Percentiles rank a stretch among this genome's conserved stretches.
Evolutionary conservation across 23 red algal genomes (phyloP).

Genomic region (Gracilariopsis chorda): DNA sequence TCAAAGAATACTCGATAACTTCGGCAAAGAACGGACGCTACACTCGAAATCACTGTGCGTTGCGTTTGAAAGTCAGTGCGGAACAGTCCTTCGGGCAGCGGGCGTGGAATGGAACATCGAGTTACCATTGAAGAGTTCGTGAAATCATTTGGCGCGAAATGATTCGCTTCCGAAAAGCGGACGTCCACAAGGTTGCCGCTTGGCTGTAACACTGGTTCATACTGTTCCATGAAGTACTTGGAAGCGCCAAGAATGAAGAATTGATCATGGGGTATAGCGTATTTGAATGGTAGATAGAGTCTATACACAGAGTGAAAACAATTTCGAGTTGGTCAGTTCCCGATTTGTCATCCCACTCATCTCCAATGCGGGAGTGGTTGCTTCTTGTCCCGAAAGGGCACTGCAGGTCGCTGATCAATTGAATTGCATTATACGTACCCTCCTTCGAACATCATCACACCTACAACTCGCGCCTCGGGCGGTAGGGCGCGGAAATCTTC

Average conservation of each 20-base stretch:
- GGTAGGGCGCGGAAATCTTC: neutral
- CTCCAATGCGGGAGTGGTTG: too few species aligned
- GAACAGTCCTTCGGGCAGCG: neutral
- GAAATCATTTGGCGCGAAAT: constrained; percentile 1
- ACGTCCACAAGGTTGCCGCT: neutral
- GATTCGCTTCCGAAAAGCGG: neutral
- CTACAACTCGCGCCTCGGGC: neutral
- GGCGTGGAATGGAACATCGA: neutral
- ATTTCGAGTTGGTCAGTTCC: too few species aligned
- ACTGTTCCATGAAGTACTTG: neutral
- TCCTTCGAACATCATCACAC: neutral
- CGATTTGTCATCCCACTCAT: too few species aligned
- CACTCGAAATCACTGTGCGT: neutral
- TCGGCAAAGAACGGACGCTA: neutral
- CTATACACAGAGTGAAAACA: too few species aligned
- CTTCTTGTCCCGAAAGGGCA: too few species aligned
- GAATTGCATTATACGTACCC: neutral
- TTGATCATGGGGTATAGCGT: neutral
- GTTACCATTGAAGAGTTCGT: neutral
- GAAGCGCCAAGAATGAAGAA: neutral
- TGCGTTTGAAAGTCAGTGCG: neutral
- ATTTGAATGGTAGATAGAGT: too few species aligned
- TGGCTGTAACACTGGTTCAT: neutral
- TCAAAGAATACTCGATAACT: neutral
- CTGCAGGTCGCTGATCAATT: neutral